Percentiles rank a stretch among this genome's conserved stretches.
Conservation (phyloP, 1,139 yeast species). For the Chernovozyma aurita region DNA sequence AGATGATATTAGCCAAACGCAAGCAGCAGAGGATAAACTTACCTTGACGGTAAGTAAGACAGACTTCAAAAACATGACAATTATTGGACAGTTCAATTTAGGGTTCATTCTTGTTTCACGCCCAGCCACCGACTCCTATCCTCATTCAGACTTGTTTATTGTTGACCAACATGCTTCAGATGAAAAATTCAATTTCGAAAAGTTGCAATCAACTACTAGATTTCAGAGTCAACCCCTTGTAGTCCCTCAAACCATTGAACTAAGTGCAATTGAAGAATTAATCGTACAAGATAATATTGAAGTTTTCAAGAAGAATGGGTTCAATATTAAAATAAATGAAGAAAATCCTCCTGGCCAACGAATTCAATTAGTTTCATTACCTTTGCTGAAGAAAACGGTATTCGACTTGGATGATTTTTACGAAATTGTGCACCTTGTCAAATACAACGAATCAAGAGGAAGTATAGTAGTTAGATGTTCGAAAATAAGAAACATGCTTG, state of each 20-base stretch:
- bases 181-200: conserved; percentile 87
- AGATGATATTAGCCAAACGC: conserved; percentile 19
- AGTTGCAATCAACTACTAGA: conserved; percentile 47
- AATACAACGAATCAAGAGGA: conserved; percentile 29
- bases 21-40: conserved; percentile 50
- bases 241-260: conserved; percentile 55
- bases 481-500: conserved; percentile 77
- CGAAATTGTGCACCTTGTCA: conserved; percentile 66
- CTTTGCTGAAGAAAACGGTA: conserved; percentile 64
- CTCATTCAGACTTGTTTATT: conserved; percentile 52
- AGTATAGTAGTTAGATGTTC: conserved; percentile 55
- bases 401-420: conserved; percentile 68
- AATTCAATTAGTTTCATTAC: conserved; percentile 57
- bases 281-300: conserved; percentile 55
- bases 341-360: conserved; percentile 52
- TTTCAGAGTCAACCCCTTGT: conserved; percentile 72
- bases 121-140: conserved; percentile 13
- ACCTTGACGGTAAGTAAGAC: conserved; percentile 53
- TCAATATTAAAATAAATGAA: conserved; percentile 45
- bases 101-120: conserved; percentile 80
- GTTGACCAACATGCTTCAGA: conserved; percentile 98
- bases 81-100: conserved; percentile 88
- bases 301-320: conserved; percentile 72
- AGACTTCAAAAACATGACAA: conserved; percentile 66
- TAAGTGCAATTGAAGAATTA: conserved; percentile 76